phyloP scores from a whole-genome alignment of 2,329 filamentous ascomycete species.

The Blastomyces gilchristii region DNA sequence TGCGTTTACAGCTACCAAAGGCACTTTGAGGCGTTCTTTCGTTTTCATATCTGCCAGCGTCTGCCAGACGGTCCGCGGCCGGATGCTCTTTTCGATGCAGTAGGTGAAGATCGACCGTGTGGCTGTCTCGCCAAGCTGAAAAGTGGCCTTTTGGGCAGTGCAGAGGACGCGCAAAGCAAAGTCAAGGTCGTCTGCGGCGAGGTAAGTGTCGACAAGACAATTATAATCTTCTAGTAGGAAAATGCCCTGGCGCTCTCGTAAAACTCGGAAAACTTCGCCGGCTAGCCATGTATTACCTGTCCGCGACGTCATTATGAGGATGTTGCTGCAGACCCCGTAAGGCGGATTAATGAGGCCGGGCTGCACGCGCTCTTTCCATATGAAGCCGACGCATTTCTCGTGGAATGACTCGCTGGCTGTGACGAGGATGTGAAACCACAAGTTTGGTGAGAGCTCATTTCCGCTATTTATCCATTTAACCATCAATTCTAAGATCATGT shows the following conservation, averaged over 20 bases:
- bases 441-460: constrained; percentile 40
- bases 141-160: constrained; percentile 59
- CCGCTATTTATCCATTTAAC: constrained; percentile 44
- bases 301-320: constrained; percentile 62
- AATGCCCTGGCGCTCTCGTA: constrained; percentile 47
- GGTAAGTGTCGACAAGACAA: constrained; percentile 62
- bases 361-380: constrained; percentile 61
- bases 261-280: constrained; percentile 57
- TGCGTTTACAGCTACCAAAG: constrained; percentile 37
- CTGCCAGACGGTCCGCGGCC: constrained; percentile 42
- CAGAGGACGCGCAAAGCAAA: constrained; percentile 60
- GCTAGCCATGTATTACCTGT: constrained; percentile 59
- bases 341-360: constrained; percentile 50
- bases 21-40: constrained; percentile 40
- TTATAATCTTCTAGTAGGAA: constrained; percentile 66
- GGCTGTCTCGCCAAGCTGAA: constrained; percentile 47
- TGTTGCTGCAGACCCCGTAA: constrained; percentile 54
- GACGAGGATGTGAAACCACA: constrained; percentile 68
- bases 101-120: constrained; percentile 53
- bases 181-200: constrained; percentile 48
- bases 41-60: constrained; percentile 47
- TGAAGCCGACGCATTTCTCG: constrained; percentile 53
- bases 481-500: constrained; percentile 64
- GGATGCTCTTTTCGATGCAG: constrained; percentile 41
- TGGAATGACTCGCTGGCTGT: constrained; percentile 55